These are phyloP conservation scores for Dalechampia spathulata DNA, from an alignment of 441 rosid species.

Conservation along the genomic window DNA sequence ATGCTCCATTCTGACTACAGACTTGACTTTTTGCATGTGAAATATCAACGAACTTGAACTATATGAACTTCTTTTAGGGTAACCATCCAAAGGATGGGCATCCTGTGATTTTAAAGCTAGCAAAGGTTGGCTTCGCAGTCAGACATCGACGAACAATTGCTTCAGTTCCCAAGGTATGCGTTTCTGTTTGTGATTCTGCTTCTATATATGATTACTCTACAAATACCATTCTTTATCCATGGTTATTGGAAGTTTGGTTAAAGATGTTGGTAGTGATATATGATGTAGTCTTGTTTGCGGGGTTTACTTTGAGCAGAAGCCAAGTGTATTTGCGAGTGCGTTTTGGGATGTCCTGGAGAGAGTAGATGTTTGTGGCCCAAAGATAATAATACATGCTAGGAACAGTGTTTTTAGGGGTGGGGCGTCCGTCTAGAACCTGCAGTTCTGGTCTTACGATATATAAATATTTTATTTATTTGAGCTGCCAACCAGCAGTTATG, in stretches of 20 bases:
- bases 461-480: too few species aligned
- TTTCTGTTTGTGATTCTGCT: not conserved
- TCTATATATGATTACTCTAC: not conserved
- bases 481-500: too few species aligned
- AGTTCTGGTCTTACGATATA: too few species aligned
- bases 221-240: not conserved
- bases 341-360: too few species aligned
- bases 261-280: not conserved
- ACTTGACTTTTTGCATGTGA: constrained; percentile 11
- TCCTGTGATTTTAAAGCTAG: constrained; percentile 60
- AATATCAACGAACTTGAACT: constrained; percentile 10
- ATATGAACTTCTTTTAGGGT: constrained; percentile 49
- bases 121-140: constrained; percentile 59
- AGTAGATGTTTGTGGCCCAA: too few species aligned
- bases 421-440: too few species aligned
- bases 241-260: not conserved
- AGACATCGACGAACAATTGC: constrained; percentile 74
- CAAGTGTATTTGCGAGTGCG: not conserved
- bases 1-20: constrained; percentile 17
- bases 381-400: too few species aligned
- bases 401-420: too few species aligned
- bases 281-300: not conserved
- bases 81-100: constrained; percentile 78
- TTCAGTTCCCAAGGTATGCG: constrained; percentile 79
- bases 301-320: too few species aligned